Percentiles rank a stretch among this genome's conserved stretches.
Evolutionary conservation across 169 alveolate species (phyloP).

Genomic region (Plasmodium yoelii): DNA sequence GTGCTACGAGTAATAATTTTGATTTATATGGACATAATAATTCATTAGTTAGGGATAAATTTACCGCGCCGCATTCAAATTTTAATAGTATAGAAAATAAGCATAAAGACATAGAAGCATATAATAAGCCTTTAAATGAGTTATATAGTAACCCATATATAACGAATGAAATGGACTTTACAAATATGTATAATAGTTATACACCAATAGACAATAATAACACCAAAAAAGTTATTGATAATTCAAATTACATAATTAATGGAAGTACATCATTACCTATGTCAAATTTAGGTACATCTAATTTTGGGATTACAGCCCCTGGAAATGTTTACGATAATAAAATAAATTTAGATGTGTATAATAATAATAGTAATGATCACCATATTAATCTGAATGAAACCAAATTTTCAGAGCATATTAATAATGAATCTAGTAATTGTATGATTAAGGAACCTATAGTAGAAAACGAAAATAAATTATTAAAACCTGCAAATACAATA

Average conservation of each 20-base stretch:
- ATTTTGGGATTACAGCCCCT: not conserved
- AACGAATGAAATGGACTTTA: conserved; percentile 67
- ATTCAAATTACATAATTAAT: conserved; percentile 10
- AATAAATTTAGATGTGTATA: not conserved
- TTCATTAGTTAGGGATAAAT: not conserved
- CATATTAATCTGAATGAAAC: not conserved
- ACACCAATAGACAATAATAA: conserved; percentile 42
- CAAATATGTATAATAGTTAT: conserved; percentile 46
- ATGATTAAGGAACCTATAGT: not conserved
- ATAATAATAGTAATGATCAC: not conserved
- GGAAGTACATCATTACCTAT: conserved; percentile 11
- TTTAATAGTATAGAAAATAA: conserved; percentile 12
- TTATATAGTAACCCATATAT: not conserved
- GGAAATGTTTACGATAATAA: not conserved
- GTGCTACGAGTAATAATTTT: not conserved
- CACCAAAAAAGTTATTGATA: not conserved
- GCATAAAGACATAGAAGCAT: not conserved
- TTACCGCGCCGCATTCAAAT: conserved; percentile 1
- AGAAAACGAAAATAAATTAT: not conserved
- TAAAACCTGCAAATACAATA: conserved; percentile 7
- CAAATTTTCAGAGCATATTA: not conserved
- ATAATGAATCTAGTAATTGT: not conserved
- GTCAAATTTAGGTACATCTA: not conserved
- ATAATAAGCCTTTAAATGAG: conserved; percentile 4
- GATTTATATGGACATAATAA: not conserved